These are phyloP conservation scores for Kentomonas sorsogonicus DNA, from an alignment of 208 protist genomes.

Conservation along the genomic window DNA sequence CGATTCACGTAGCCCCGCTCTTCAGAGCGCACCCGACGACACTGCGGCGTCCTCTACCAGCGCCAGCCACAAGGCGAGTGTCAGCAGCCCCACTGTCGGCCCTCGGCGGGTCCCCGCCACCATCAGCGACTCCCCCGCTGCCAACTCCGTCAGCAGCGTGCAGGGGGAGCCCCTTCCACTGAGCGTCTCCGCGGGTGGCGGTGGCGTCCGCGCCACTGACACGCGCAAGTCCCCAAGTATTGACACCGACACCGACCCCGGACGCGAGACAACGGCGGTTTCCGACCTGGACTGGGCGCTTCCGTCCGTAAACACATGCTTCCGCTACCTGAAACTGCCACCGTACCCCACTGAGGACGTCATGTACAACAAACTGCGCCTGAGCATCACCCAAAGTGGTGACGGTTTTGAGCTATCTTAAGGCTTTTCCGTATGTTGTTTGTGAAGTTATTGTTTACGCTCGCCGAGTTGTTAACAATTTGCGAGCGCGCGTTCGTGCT, in stretches of 20 bases:
- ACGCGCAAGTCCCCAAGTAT: too few species aligned
- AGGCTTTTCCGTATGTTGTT: conserved; percentile 2
- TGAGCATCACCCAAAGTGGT: conserved; percentile 75
- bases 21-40: too few species aligned
- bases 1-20: neutral
- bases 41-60: too few species aligned
- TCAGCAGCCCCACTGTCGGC: too few species aligned
- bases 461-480: conserved; percentile 23
- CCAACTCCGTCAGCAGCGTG: conserved; percentile 1
- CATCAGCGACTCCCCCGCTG: too few species aligned
- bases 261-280: conserved; percentile 3
- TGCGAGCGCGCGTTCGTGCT: too few species aligned
- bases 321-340: conserved; percentile 87
- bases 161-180: too few species aligned
- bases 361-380: conserved; percentile 77
- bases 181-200: too few species aligned
- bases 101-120: too few species aligned
- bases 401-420: conserved; percentile 84
- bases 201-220: too few species aligned
- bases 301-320: conserved; percentile 90
- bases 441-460: neutral
- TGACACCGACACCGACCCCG: too few species aligned
- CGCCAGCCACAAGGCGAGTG: too few species aligned
- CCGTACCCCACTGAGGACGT: conserved; percentile 81
- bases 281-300: conserved; percentile 66